These are phyloP conservation scores for Dalbergia oliveri DNA, from an alignment of 306 rosid genomes.

Conservation along the genomic window DNA sequence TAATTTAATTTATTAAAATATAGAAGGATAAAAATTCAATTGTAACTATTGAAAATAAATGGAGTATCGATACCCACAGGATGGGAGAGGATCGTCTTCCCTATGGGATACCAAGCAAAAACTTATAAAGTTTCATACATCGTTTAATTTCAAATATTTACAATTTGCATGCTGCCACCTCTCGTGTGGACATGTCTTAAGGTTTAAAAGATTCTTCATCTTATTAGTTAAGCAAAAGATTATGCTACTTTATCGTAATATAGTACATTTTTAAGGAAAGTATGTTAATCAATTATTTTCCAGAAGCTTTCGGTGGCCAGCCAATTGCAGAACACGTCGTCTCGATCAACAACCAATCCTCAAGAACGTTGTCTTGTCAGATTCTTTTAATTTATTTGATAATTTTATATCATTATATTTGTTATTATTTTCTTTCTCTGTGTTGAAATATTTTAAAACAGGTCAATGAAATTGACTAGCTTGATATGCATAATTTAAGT, in stretches of 20 bases:
- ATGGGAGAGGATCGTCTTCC: no score
- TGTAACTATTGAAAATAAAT: no score
- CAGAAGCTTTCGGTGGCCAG: conserved; percentile 34
- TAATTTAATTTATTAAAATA: no score
- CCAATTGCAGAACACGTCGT: conserved; percentile 29
- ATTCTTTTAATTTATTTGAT: background rate
- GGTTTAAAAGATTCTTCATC: conserved; percentile 15
- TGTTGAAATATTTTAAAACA: no score
- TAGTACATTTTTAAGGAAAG: background rate
- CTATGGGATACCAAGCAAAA: no score
- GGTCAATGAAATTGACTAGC: background rate
- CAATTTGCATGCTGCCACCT: background rate
- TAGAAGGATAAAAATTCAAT: no score
- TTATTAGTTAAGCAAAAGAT: conserved; percentile 44
- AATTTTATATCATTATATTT: background rate
- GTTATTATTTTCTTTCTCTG: no score
- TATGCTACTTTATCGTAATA: background rate
- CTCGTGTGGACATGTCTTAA: conserved; percentile 1
- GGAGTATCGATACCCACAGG: no score
- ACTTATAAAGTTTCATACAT: no score
- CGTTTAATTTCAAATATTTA: no score
- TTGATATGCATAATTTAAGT: no score
- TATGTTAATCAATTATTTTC: conserved; percentile 20
- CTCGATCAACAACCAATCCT: conserved; percentile 38
- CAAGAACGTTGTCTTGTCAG: conserved; percentile 40